A percentile compares a stretch with the other conserved stretches of the same genome.
Evolutionary conservation across 345 rosid genomes (phyloP).

Genomic region (Eucalyptus sp.): DNA sequence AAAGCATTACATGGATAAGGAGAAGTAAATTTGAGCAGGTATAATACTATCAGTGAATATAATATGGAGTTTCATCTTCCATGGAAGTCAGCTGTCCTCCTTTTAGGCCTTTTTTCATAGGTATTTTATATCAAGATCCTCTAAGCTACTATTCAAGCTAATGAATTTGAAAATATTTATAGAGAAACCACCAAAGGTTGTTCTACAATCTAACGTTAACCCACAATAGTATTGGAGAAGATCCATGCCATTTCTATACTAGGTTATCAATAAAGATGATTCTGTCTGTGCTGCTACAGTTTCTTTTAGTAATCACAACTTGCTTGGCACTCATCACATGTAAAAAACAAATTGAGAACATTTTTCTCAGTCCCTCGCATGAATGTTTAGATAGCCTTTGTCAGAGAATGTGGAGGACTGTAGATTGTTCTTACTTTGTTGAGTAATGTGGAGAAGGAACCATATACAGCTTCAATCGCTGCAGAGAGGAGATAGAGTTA

Average conservation of each 20-base stretch:
- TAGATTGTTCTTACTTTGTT: neutral
- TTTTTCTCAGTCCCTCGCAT: neutral
- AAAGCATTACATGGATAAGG: neutral
- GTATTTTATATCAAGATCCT: neutral
- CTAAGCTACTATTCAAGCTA: neutral
- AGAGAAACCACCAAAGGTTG: neutral
- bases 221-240: neutral
- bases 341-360: neutral
- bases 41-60: neutral
- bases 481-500: neutral
- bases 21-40: neutral
- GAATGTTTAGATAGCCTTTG: neutral
- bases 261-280: neutral
- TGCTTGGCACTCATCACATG: neutral
- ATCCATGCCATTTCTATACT: neutral
- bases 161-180: neutral
- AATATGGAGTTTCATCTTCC: neutral
- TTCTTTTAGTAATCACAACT: neutral
- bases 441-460: neutral
- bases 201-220: neutral
- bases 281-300: neutral
- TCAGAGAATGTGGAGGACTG: neutral
- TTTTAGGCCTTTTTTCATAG: neutral
- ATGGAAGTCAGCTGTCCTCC: neutral
- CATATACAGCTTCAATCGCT: neutral